A percentile compares a stretch with the other conserved stretches of the same genome.
These are phyloP conservation scores for Alternaria postmessia DNA, from an alignment of 2,329 filamentous ascomycete species.

Conservation along the genomic window DNA sequence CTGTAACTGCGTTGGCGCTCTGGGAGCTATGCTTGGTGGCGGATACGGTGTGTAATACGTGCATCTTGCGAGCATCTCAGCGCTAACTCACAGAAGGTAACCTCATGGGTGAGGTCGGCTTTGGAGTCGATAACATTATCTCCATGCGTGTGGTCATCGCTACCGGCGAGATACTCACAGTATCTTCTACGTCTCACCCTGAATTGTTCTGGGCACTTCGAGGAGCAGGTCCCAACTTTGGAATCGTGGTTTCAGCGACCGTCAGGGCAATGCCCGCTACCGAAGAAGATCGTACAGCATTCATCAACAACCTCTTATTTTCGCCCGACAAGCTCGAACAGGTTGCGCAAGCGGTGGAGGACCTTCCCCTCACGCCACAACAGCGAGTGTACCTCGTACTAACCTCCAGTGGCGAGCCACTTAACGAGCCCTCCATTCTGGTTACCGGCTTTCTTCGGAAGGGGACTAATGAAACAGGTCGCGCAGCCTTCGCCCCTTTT, in stretches of 20 bases:
- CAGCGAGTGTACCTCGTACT: slow-evolving; percentile 51
- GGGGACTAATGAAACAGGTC: slow-evolving; percentile 44
- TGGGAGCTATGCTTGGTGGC: slow-evolving; percentile 55
- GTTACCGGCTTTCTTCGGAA: slow-evolving; percentile 46
- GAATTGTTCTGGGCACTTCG: slow-evolving; percentile 52
- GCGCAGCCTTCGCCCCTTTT: slow-evolving; percentile 48
- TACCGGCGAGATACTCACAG: slow-evolving; percentile 41
- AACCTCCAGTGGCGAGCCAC: slow-evolving; percentile 31
- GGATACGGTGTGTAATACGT: slow-evolving; percentile 56
- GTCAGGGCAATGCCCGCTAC: slow-evolving; percentile 48
- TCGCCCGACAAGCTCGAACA: slow-evolving; percentile 39
- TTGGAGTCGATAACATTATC: slow-evolving; percentile 61
- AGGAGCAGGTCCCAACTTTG: slow-evolving; percentile 48
- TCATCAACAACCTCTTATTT: slow-evolving; percentile 36
- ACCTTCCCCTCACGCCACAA: slow-evolving; percentile 46
- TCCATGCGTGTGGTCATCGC: slow-evolving; percentile 38
- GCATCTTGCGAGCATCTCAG: background rate
- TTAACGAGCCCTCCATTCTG: slow-evolving; percentile 31
- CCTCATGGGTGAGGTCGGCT: slow-evolving; percentile 62
- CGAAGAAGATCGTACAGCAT: slow-evolving; percentile 34
- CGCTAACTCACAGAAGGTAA: slow-evolving; percentile 46
- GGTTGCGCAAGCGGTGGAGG: slow-evolving; percentile 49
- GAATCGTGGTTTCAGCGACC: slow-evolving; percentile 48
- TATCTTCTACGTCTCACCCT: slow-evolving; percentile 28
- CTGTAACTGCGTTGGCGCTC: slow-evolving; percentile 43